Base-by-base conservation (phyloP, 2,329 filamentous ascomycete genomes). In the Rhinocladiella similis region DNA sequence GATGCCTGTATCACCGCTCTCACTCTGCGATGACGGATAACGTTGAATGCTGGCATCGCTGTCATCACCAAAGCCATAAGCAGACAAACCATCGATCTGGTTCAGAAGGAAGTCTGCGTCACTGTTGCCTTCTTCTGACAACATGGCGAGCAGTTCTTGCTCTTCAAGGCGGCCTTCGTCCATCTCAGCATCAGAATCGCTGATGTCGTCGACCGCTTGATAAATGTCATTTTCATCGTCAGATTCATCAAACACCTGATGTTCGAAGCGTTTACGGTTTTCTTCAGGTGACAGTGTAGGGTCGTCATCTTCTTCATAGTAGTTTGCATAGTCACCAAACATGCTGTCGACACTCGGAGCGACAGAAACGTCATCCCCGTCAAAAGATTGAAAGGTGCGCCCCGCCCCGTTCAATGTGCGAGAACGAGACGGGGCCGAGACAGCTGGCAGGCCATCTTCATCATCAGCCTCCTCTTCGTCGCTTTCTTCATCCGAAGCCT, bases 101-200 rank as follows among this genome's bases (percentile, higher is more conserved):
- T 66, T 65, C 50, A 63, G 51, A 18, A 65, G 55, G 22, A 64
- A 55, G 33, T 61, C 61, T 18, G 61, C 59, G 35, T 61, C 57
- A 45, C 58, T 61, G 36, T 63, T 57, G 35, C 56, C 61, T 77
- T 77, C 69, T 71, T 63, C 65, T 53, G 70, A 60, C 18, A 62
- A 45, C 53, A 60, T 58, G 16, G 61, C 63, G n/a, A 60, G 46
- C 16, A 66, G 25, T 45, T 62, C 58, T 35, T 64, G 57, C 47
- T 64, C 54, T 42, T 66, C 71, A 66, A 63, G 56, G 89, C 77
- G 60, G 92, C 90, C 83, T 68, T 88, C 83, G 54, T 93, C 84
- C 79, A 89, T 84, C 63, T 89, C 84, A 71, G 93, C 87, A 70
- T 93, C 89, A 62, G 90, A 87, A 60, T 92, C 89, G 64, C 83